Base-by-base conservation (phyloP, 192 early-diverging fungal species). In the Backusella luteola region DNA sequence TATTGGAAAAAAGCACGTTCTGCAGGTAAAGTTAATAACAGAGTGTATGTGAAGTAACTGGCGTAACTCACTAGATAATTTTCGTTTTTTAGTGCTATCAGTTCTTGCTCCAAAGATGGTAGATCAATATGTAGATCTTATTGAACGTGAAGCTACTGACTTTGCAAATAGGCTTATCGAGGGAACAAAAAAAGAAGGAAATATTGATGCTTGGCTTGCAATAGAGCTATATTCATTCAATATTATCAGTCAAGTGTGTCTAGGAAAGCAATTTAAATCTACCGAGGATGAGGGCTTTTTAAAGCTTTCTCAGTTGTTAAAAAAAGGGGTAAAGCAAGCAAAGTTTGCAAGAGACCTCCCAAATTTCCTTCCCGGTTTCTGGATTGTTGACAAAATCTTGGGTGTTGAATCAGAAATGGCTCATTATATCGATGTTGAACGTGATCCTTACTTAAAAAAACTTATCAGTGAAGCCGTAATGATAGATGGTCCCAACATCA, bases 351-450 rank as follows among this genome's bases (percentile, higher is more conserved):
- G 38, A 19, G 56, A 73, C 35, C 44, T 56, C 4, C 34, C 49
- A 36, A 36, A 34, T 11, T 73, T 73, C n/a, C 56, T 73, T 34
- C 72, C 72, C 1, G 32, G 15, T 36, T 11, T 73, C 23, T 70
- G 36, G n/a, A 26, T 70, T 29, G 12, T 41, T 9, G 23, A 70
- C 23, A 21, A 70, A 19, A 9, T 73, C 19, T 34, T 49, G 26
- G 53, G 52, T 9, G 36, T 59, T 21, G 29, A 73, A 59, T 5
- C 36, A 15, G 11, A 70, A 39, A 70, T 70, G 69, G 36, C 12
- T 2, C 21, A 70, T 19, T 70, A 41, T 70, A 11, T 70, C 21
- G 4, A 70, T 26, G 11, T 3, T 44, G 41, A 71, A 6, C 38
- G 69, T 12, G 41, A 71, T 32, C 69, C 38, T 44, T 15, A 26